Conservation (phyloP, 306 rosid species). For the Prunus mongolica region DNA sequence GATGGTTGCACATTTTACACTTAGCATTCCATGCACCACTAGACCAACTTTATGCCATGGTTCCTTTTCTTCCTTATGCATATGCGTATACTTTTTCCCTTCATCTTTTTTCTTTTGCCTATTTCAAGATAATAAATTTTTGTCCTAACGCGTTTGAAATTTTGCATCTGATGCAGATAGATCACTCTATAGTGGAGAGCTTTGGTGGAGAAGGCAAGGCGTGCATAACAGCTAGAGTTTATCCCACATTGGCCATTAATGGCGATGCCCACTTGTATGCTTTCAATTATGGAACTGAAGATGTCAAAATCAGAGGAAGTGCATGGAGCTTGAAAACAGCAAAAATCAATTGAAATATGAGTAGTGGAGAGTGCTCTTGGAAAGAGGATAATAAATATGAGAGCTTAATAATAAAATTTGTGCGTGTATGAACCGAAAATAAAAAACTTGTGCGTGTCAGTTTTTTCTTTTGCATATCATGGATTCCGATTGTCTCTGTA, state of each 20-base stretch:
- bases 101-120: neutral
- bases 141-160: neutral
- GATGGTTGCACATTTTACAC: neutral
- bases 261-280: slow-evolving; percentile 43
- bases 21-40: neutral
- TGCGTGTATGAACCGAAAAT: too few relatives aligned
- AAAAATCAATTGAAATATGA: slow-evolving; percentile 23
- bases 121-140: neutral
- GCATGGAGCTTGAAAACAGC: slow-evolving; percentile 83
- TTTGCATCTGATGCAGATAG: slow-evolving; percentile 40
- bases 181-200: slow-evolving; percentile 77
- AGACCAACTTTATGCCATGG: neutral
- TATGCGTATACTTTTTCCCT: neutral
- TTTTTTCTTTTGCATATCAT: too few relatives aligned
- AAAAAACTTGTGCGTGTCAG: too few relatives aligned
- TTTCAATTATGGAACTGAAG: slow-evolving; percentile 65
- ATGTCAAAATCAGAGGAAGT: slow-evolving; percentile 44
- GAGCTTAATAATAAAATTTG: too few relatives aligned
- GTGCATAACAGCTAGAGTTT: slow-evolving; percentile 75
- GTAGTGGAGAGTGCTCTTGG: neutral
- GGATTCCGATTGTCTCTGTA: too few relatives aligned
- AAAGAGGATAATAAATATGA: neutral
- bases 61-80: neutral
- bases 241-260: slow-evolving; percentile 69
- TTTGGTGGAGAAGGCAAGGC: slow-evolving; percentile 70